Percentiles rank a stretch among this genome's conserved stretches.
phyloP scores from a whole-genome alignment of 2,329 filamentous ascomycete genomes.

The Penicillium sp. region DNA sequence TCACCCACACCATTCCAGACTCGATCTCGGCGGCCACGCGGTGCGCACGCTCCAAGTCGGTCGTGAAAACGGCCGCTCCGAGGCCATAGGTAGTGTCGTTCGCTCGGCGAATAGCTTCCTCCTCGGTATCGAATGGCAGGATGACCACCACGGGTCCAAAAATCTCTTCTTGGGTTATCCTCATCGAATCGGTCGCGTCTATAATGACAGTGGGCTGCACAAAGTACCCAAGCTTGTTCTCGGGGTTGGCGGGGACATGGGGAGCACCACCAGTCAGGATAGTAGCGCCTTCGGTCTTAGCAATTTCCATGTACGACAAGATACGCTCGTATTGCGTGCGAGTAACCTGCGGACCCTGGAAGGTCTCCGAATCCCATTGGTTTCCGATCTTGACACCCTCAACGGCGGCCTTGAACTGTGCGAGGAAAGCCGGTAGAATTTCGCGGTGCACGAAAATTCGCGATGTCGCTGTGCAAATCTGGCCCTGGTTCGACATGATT shows the following conservation, averaged over 20 bases:
- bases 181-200: slow-evolving; percentile 43
- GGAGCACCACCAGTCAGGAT: slow-evolving; percentile 47
- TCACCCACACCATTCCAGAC: slow-evolving; percentile 56
- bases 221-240: slow-evolving; percentile 49
- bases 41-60: slow-evolving; percentile 49
- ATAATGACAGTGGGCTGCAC: slow-evolving; percentile 49
- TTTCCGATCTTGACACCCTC: slow-evolving; percentile 50
- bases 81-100: slow-evolving; percentile 53
- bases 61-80: slow-evolving; percentile 52
- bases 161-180: slow-evolving; percentile 50
- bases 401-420: slow-evolving; percentile 44
- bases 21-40: slow-evolving; percentile 52
- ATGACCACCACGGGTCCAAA: slow-evolving; percentile 54
- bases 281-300: slow-evolving; percentile 49
- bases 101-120: slow-evolving; percentile 46
- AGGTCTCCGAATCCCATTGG: slow-evolving; percentile 50
- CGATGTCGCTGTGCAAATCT: slow-evolving; percentile 66
- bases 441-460: slow-evolving; percentile 63
- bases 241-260: slow-evolving; percentile 37
- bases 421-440: slow-evolving; percentile 54
- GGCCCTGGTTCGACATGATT: slow-evolving; percentile 65
- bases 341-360: slow-evolving; percentile 54
- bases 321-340: slow-evolving; percentile 54
- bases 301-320: slow-evolving; percentile 50
- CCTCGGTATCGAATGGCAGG: slow-evolving; percentile 46